Evolutionary conservation across 2,329 filamentous ascomycete genomes (phyloP), one percentile per base, ranked within the genome.

Genomic region (Colletotrichum destructivum): DNA sequence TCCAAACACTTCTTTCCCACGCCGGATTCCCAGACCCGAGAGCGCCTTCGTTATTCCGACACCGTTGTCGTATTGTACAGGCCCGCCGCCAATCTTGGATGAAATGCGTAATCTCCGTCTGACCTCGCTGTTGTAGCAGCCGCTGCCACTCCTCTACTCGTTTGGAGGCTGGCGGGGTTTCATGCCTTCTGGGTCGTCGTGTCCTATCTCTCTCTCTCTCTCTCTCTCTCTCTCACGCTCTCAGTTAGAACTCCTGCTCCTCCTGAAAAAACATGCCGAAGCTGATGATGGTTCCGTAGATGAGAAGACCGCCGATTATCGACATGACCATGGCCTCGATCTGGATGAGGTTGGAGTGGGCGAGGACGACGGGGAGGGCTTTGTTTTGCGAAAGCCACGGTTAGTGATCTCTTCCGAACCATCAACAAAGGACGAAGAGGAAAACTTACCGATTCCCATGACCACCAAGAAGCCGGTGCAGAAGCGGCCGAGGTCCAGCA

Each of bases 261-360:
- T 98, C 95, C 81, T 96, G 93, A 88, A 99, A 99, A 86, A 98
- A 99, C 91, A 98, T 93, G 75, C 93, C 92, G 83, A 99, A 99
- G 85, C 93, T 96, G 84, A 99, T 97, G 81, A 99, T 98, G 60
- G 96, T 99, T 69, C 94, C 94, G 84, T 99, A 99, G 81, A 99
- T 99, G 80, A 99, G 85, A 71, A 98, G 86, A 63, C 96, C 96
- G 38, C 96, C 96, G 63, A 96, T 84, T 77, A 99, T 93, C 63
- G 94, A 97, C 96, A 99, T 99, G 80, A 94, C 86, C 91, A 98
- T 97, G 60, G 96, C 96, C 63, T 94, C 91, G 69, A 93, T 83
- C 73, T 91, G 86, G 79, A 99, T 99, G 74, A 96, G 88, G 70
- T 90, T 90, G 73, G 94, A 93, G 83, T 98, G 96, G 57, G 95